Evolutionary conservation across 129 eudicot genomes (phyloP).

Genomic region (Gnaphalium uliginosum): DNA sequence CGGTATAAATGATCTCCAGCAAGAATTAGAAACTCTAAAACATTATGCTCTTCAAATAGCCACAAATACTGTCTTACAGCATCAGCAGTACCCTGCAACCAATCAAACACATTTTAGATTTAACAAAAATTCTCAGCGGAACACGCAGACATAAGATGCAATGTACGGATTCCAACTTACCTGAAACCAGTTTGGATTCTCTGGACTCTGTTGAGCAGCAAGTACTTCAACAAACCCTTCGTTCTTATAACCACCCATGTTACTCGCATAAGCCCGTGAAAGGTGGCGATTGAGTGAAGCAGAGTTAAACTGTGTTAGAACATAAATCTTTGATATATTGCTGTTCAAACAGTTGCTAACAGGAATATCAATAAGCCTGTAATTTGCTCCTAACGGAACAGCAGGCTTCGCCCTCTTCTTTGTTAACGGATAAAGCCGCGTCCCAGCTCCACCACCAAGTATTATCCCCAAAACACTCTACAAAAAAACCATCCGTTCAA

Average conservation of each 20-base stretch:
- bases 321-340: slow-evolving; percentile 88
- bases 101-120: background rate
- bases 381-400: slow-evolving; percentile 98
- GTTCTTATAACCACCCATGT: slow-evolving; percentile 96
- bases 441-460: slow-evolving; percentile 99
- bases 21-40: slow-evolving; percentile 78
- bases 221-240: slow-evolving; percentile 99
- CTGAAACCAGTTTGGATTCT: slow-evolving; percentile 99
- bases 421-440: slow-evolving; percentile 96
- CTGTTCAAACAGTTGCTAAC: slow-evolving; percentile 98
- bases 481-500: slow-evolving; percentile 31
- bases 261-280: slow-evolving; percentile 95
- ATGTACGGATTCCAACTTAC: slow-evolving; percentile 30
- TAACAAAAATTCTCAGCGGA: background rate
- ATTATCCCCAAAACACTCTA: slow-evolving; percentile 99
- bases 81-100: slow-evolving; percentile 91
- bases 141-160: background rate
- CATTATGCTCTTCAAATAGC: slow-evolving; percentile 98
- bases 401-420: slow-evolving; percentile 99
- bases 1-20: slow-evolving; percentile 97
- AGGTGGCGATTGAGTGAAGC: slow-evolving; percentile 99
- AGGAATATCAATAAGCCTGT: slow-evolving; percentile 95
- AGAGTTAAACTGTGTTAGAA: slow-evolving; percentile 93
- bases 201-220: slow-evolving; percentile 99
- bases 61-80: slow-evolving; percentile 97